Evolutionary conservation across 2,329 filamentous ascomycete genomes (phyloP), one percentile per base, ranked within the genome.

Genomic region (Microdochium trichocladiopsis): DNA sequence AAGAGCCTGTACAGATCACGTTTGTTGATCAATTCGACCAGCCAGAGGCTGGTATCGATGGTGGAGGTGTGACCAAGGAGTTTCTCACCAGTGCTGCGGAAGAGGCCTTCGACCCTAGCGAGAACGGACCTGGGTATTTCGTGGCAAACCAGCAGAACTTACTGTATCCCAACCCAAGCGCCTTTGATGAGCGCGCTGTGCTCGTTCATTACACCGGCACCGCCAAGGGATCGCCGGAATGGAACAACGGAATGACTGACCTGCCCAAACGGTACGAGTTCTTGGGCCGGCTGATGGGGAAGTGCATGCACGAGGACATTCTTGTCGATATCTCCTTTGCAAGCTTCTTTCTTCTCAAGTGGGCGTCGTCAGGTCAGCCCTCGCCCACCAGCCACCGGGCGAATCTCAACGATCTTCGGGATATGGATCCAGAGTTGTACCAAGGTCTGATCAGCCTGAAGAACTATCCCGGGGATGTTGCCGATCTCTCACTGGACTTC

Each of bases 301-400:
- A 99, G 67, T 99, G 94, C 69, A 76, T 99, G 63, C 99, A 99
- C 64, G 94, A 99, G 71, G 92, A 92, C 1, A 97, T 99, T 47
- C 78, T 99, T 2, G 86, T 97, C 48, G 92, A 99, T 68, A 86
- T 96, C 54, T 84, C 84, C 50, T 99, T 99, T 73, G 92, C 93
- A 1, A 86, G 89, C 0, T 99, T 99, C 73, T 99, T 99, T 71
- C 79, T 99, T 6, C 80, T 96, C 54, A 96, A 97, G 66, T 99
- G 94, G 94, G 84, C 91, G 2, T 79, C 93, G 51, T 85, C 87
- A 11, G 86, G 87, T 16, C 73, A 72, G 84, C 66, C 65, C 16
- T 64, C 65, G 1, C 61, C 67, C 50, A 80, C 82, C 11, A 80
- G 82, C 10, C 96, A 95, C 71, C 87, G 91, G 50, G 88, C 91